Evolutionary conservation across 2,329 filamentous ascomycete genomes (phyloP).

Genomic region (Ophiostoma perfectum): DNA sequence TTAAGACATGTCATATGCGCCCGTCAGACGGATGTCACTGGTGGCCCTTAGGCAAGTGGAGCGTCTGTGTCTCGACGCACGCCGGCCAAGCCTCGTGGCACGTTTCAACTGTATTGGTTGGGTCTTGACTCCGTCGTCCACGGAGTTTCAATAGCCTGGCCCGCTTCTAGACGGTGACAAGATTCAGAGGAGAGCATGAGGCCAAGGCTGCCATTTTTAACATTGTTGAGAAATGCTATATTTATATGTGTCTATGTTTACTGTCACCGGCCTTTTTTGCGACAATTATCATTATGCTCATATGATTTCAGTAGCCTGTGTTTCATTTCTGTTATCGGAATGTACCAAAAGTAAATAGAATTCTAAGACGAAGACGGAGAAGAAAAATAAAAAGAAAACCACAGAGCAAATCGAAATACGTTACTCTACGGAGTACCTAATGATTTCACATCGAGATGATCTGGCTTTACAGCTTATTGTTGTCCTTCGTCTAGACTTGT

Average conservation of each 20-base stretch:
- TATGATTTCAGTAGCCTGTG: too few species aligned
- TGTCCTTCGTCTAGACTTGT: too few species aligned
- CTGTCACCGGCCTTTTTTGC: too few species aligned
- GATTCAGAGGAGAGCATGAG: background rate
- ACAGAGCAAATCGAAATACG: too few species aligned
- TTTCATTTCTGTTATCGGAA: background rate
- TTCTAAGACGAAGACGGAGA: background rate
- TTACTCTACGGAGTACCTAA: too few species aligned
- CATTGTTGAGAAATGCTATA: too few species aligned
- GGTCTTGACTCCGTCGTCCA: conserved; percentile 2
- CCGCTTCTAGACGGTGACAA: too few species aligned
- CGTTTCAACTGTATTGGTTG: background rate
- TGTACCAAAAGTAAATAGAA: background rate
- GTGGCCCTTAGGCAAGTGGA: too few species aligned
- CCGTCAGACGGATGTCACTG: background rate
- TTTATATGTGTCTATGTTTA: too few species aligned
- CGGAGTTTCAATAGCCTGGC: background rate
- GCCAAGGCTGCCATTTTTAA: background rate
- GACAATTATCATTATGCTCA: too few species aligned
- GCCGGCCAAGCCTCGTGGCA: background rate
- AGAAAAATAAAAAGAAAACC: background rate
- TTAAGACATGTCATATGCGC: conserved; percentile 3
- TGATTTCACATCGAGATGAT: too few species aligned
- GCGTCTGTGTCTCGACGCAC: background rate
- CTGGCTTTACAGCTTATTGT: too few species aligned